Conservation (phyloP, 306 rosid species). For the Trifolium fragiferum region DNA sequence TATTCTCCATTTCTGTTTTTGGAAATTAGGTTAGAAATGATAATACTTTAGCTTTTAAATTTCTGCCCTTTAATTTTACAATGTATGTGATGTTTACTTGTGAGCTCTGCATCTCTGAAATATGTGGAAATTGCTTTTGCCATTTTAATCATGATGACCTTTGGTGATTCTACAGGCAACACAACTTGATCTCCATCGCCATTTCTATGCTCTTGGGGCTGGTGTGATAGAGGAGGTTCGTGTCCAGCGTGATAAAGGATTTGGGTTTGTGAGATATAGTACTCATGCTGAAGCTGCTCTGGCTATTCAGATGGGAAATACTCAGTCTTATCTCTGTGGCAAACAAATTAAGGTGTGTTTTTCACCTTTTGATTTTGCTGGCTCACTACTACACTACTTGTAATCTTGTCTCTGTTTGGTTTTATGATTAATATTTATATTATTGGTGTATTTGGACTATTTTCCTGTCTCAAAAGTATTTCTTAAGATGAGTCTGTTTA, state of each 20-base stretch:
- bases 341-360: slow-evolving; percentile 80
- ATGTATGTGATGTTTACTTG: neutral
- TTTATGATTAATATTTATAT: neutral
- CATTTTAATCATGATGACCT: slow-evolving; percentile 15
- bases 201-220: slow-evolving; percentile 88
- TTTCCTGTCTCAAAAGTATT: neutral
- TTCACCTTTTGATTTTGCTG: neutral
- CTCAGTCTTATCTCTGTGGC: slow-evolving; percentile 74
- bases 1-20: neutral
- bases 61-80: neutral
- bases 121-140: slow-evolving; percentile 9
- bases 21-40: neutral
- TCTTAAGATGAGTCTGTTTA: neutral
- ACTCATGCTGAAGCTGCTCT: slow-evolving; percentile 91
- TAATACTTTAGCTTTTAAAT: neutral
- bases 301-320: slow-evolving; percentile 93
- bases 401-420: neutral
- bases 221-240: slow-evolving; percentile 97
- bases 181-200: slow-evolving; percentile 92
- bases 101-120: slow-evolving; percentile 27
- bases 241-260: slow-evolving; percentile 94
- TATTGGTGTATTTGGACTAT: neutral
- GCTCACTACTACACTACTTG: neutral
- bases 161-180: slow-evolving; percentile 58
- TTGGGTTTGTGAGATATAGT: slow-evolving; percentile 93